These are phyloP conservation scores for Paxillus rubicundulus DNA, from an alignment of 768 basidiomycete genomes.

Conservation along the genomic window DNA sequence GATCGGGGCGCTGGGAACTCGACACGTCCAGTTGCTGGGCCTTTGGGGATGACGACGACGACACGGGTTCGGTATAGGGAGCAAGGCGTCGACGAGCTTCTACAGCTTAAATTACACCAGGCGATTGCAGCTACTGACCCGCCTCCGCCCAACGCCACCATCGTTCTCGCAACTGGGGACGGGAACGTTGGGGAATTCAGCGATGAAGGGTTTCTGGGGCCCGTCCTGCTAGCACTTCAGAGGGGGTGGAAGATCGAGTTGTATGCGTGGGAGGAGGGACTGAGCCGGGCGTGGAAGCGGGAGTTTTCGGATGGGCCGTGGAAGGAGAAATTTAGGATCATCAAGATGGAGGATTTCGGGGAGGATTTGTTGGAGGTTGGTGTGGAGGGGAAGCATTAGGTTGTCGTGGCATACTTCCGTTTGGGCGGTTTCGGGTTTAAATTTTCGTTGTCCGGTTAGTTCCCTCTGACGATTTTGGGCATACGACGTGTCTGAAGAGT, in stretches of 20 bases:
- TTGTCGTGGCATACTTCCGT: background rate
- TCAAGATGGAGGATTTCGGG: conserved; percentile 68
- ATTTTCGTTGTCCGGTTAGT: background rate
- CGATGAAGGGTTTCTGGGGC: conserved; percentile 89
- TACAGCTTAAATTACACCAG: conserved; percentile 91
- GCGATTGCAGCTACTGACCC: conserved; percentile 70
- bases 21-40: conserved; percentile 11
- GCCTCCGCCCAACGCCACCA: conserved; percentile 64
- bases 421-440: background rate
- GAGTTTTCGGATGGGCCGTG: conserved; percentile 59
- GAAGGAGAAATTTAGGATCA: conserved; percentile 47
- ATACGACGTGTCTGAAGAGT: no score
- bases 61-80: conserved; percentile 68
- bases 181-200: conserved; percentile 91
- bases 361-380: conserved; percentile 51
- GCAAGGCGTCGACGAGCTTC: conserved; percentile 92
- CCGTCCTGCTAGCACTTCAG: conserved; percentile 80
- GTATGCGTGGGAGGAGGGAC: conserved; percentile 85
- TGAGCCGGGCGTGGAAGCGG: conserved; percentile 75
- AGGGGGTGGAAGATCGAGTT: conserved; percentile 95
- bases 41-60: conserved; percentile 18
- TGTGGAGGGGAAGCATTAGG: conserved; percentile 18
- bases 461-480: background rate
- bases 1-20: conserved; percentile 19
- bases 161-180: conserved; percentile 93